Percentiles rank a stretch among this genome's conserved stretches.
These are phyloP conservation scores for Blastocystis sp. DNA, from an alignment of 352 stramenopile genomes.

Conservation along the genomic window DNA sequence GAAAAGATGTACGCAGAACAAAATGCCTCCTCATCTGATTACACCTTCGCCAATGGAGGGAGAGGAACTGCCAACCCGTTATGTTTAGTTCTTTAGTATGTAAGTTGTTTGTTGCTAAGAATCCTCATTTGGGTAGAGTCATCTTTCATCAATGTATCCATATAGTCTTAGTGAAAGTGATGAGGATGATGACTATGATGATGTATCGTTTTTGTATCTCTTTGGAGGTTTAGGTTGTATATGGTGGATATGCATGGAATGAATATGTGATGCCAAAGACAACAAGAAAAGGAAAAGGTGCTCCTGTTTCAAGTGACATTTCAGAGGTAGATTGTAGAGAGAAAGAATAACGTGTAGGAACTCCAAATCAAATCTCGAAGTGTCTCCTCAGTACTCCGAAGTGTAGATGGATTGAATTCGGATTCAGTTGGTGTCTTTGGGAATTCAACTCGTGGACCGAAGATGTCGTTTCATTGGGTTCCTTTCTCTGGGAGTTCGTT, in stretches of 20 bases:
- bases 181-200: slow-evolving; percentile 18
- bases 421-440: not conserved
- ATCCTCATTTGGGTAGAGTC: not conserved
- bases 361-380: not conserved
- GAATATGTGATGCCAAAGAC: slow-evolving; percentile 50
- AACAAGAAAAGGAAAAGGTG: not conserved
- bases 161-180: slow-evolving; percentile 57
- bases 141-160: slow-evolving; percentile 33
- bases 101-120: not conserved
- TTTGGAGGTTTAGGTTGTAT: slow-evolving; percentile 5
- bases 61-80: not conserved
- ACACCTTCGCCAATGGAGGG: not conserved
- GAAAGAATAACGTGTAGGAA: not conserved
- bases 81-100: not conserved
- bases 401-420: not conserved
- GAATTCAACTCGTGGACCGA: not conserved
- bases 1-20: not conserved
- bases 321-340: not conserved
- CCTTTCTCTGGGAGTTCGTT: not conserved
- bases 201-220: not conserved
- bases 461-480: not conserved
- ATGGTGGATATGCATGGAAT: slow-evolving; percentile 49
- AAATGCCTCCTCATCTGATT: not conserved
- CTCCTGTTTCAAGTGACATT: not conserved
- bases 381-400: not conserved